A percentile compares a stretch with the other conserved stretches of the same genome.
Evolutionary conservation across 192 early-diverging fungal species (phyloP).

Genomic region (Backusella liffmaniae): DNA sequence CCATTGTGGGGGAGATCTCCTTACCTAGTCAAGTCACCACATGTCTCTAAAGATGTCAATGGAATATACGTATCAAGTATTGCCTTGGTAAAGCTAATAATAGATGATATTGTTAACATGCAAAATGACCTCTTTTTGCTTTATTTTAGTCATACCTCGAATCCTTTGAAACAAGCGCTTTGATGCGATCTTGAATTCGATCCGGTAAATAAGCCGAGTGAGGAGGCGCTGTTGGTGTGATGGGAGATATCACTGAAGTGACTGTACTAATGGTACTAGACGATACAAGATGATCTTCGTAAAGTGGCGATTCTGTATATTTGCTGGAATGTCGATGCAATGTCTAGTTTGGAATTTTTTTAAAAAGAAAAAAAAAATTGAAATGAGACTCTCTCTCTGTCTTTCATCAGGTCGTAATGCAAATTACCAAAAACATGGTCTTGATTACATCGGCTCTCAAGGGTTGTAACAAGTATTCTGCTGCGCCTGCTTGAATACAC

Average conservation of each 20-base stretch:
- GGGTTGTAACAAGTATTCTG: slow-evolving; percentile 34
- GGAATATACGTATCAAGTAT: slow-evolving; percentile 20
- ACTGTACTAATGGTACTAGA: slow-evolving; percentile 19
- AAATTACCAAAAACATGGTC: slow-evolving; percentile 33
- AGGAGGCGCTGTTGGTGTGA: slow-evolving; percentile 3
- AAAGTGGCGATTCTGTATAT: slow-evolving; percentile 7
- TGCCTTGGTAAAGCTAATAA: slow-evolving; percentile 10
- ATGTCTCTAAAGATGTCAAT: background rate
- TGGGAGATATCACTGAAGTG: slow-evolving; percentile 7
- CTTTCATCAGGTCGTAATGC: background rate
- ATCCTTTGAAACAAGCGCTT: background rate
- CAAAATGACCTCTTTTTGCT: background rate
- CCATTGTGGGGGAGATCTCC: background rate
- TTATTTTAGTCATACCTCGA: background rate
- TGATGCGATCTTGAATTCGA: background rate
- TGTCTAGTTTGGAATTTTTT: background rate
- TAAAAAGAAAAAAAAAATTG: background rate
- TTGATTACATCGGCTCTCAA: slow-evolving; percentile 31
- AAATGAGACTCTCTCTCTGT: background rate
- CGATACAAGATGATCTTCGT: slow-evolving; percentile 7
- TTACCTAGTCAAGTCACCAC: slow-evolving; percentile 10
- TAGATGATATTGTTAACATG: background rate
- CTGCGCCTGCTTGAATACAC: slow-evolving; percentile 35
- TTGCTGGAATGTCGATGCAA: background rate
- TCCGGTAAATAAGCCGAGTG: slow-evolving; percentile 10